Evolutionary conservation across 305 asterid genomes (phyloP).

Genomic region (Vinca major): DNA sequence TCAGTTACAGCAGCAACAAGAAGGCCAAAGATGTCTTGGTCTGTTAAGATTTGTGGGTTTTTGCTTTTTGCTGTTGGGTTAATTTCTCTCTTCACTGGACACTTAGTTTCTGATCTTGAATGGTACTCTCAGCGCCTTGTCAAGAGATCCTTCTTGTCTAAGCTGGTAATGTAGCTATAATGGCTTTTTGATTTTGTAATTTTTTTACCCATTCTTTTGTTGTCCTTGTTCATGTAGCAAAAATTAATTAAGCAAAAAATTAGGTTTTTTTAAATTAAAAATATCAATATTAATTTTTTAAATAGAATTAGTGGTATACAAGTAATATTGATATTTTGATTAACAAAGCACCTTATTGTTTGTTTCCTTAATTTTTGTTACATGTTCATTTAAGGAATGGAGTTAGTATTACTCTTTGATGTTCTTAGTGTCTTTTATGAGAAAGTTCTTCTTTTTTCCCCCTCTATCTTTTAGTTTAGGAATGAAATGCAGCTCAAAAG

Average conservation of each 20-base stretch:
- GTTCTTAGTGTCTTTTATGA: background rate
- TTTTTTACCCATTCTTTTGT: background rate
- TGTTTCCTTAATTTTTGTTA: too few relatives aligned
- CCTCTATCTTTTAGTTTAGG: background rate
- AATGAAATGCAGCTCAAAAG: background rate
- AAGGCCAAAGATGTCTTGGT: constrained; percentile 64
- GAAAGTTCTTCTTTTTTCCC: background rate
- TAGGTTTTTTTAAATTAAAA: too few relatives aligned
- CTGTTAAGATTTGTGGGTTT: constrained; percentile 61
- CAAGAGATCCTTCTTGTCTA: constrained; percentile 46
- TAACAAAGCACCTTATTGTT: too few relatives aligned
- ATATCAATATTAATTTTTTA: too few relatives aligned
- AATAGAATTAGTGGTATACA: too few relatives aligned
- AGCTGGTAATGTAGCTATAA: constrained; percentile 28
- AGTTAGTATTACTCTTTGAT: too few relatives aligned
- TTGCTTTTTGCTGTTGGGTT: constrained; percentile 76
- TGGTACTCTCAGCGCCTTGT: constrained; percentile 82
- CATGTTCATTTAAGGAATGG: too few relatives aligned
- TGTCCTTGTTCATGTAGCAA: background rate
- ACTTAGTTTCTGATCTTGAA: constrained; percentile 89
- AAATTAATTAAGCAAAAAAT: too few relatives aligned
- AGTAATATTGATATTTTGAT: too few relatives aligned
- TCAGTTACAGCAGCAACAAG: constrained; percentile 26
- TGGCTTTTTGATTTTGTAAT: background rate
- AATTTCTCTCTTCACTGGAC: constrained; percentile 91